phyloP scores from a whole-genome alignment of 73 alveolate species.

The Breviolum minutum region DNA sequence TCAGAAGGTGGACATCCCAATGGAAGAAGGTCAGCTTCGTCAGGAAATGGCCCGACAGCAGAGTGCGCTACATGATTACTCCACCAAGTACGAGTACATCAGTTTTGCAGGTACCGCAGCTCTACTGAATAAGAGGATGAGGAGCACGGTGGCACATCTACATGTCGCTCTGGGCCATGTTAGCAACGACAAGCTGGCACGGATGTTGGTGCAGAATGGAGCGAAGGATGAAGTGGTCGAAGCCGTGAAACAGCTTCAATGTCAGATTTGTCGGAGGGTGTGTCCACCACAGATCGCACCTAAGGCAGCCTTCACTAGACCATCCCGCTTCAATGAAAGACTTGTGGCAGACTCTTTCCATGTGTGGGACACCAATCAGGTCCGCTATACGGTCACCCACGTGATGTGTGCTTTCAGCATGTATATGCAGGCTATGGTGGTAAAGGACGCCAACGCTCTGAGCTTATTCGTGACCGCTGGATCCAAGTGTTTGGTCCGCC shows the following conservation, averaged over 20 bases:
- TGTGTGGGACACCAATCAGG: not conserved
- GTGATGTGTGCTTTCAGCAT: not conserved
- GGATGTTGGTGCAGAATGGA: slow-evolving; percentile 17
- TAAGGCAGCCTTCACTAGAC: not conserved
- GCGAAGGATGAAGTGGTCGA: not conserved
- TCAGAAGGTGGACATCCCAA: not conserved
- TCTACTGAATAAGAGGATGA: not conserved
- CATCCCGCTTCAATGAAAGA: not conserved
- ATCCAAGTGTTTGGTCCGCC: not conserved
- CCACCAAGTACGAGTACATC: too few species aligned
- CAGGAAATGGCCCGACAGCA: not conserved
- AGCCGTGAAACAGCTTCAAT: not conserved
- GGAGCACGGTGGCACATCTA: not conserved
- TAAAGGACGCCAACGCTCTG: not conserved
- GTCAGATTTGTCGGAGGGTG: slow-evolving; percentile 4
- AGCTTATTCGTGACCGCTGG: not conserved
- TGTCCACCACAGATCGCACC: not conserved
- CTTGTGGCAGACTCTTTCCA: not conserved
- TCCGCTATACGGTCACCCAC: not conserved
- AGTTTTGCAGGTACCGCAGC: too few species aligned
- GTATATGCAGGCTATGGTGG: not conserved
- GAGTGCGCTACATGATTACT: too few species aligned
- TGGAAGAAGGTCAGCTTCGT: not conserved
- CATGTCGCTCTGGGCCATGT: slow-evolving; percentile 21
- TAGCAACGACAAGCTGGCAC: not conserved